phyloP scores from a whole-genome alignment of 2,329 filamentous ascomycete genomes.

The Trichoderma harzianum region DNA sequence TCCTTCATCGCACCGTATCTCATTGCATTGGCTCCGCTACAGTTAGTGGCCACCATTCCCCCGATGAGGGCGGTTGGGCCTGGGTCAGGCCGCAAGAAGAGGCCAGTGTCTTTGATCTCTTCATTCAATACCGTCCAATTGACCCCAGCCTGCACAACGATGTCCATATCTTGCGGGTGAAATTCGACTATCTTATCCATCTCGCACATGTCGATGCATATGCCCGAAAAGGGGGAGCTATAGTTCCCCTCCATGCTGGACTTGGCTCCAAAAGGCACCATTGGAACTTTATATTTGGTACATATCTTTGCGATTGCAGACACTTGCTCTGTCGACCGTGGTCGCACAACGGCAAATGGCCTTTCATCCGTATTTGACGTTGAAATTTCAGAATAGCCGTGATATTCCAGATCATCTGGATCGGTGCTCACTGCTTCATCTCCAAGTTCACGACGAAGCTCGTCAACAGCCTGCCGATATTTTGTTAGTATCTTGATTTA shows the following conservation, averaged over 20 bases:
- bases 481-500: neutral
- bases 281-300: slow-evolving; percentile 60
- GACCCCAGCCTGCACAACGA: slow-evolving; percentile 66
- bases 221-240: slow-evolving; percentile 61
- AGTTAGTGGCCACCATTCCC: slow-evolving; percentile 65
- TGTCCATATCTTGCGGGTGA: slow-evolving; percentile 66
- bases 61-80: slow-evolving; percentile 58
- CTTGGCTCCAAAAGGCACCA: slow-evolving; percentile 73
- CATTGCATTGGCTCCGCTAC: slow-evolving; percentile 58
- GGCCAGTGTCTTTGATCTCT: slow-evolving; percentile 56
- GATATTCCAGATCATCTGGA: slow-evolving; percentile 58
- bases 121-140: slow-evolving; percentile 67
- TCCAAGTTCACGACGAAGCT: slow-evolving; percentile 35
- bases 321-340: slow-evolving; percentile 62
- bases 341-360: slow-evolving; percentile 64
- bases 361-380: slow-evolving; percentile 62
- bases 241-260: slow-evolving; percentile 71
- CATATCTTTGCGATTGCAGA: slow-evolving; percentile 61
- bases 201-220: slow-evolving; percentile 65
- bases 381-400: slow-evolving; percentile 70
- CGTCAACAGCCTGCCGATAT: slow-evolving; percentile 20
- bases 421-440: slow-evolving; percentile 62
- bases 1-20: slow-evolving; percentile 75
- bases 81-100: slow-evolving; percentile 70
- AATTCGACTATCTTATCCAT: slow-evolving; percentile 66